Percentiles rank a stretch among this genome's conserved stretches.
phyloP scores from a whole-genome alignment of 495 filamentous ascomycete genomes.

The Lepraria neglecta region DNA sequence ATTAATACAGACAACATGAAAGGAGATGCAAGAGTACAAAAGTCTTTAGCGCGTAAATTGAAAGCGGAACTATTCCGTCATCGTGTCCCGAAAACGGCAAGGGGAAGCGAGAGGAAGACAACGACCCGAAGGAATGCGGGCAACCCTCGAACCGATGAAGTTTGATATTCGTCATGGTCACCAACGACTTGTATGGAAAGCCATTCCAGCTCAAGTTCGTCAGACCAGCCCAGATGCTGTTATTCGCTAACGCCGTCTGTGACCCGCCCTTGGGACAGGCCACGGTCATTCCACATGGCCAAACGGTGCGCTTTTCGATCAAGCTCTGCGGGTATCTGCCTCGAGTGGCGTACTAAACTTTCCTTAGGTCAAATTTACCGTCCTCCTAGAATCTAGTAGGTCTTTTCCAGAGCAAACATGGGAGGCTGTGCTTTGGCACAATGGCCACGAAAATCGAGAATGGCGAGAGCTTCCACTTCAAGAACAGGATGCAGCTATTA shows the following conservation, averaged over 20 bases:
- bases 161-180: conserved; percentile 20
- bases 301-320: conserved; percentile 25
- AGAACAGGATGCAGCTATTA: conserved; percentile 27
- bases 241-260: conserved; percentile 49
- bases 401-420: conserved; percentile 52
- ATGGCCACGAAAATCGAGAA: conserved; percentile 39
- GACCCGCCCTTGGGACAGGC: conserved; percentile 66
- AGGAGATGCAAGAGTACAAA: neutral
- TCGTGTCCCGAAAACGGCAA: neutral
- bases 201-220: conserved; percentile 34
- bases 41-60: neutral
- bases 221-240: conserved; percentile 41
- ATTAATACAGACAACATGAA: neutral
- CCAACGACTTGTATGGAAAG: conserved; percentile 21
- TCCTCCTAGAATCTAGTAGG: conserved; percentile 61
- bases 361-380: conserved; percentile 52
- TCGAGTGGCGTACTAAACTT: conserved; percentile 7
- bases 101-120: neutral
- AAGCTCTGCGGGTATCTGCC: neutral
- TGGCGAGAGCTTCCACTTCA: conserved; percentile 38
- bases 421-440: conserved; percentile 75
- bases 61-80: neutral
- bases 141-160: neutral
- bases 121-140: neutral
- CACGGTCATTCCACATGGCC: conserved; percentile 46